Conservation (phyloP, 345 rosid genomes). For the Linum trigynum region DNA sequence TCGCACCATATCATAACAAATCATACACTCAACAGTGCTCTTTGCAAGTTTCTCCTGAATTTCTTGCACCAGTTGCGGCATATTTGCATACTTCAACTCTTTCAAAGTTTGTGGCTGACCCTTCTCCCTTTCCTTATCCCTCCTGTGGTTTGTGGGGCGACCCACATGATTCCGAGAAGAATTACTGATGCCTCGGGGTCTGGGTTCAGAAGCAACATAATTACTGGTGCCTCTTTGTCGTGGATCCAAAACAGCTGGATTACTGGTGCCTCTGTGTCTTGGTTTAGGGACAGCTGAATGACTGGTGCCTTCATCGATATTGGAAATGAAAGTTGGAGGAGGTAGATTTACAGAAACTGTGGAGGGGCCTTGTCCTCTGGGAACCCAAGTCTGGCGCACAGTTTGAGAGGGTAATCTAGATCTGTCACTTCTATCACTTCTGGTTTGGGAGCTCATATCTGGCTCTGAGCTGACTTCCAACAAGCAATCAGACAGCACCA, state of each 20-base stretch:
- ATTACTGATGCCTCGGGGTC: conserved; percentile 13
- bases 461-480: neutral
- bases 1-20: conserved; percentile 83
- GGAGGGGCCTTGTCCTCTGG: conserved; percentile 38
- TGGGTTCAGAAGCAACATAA: conserved; percentile 21
- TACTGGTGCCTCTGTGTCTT: too few species aligned
- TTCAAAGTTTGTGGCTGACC: conserved; percentile 23
- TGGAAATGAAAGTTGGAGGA: conserved; percentile 11
- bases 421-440: conserved; percentile 47
- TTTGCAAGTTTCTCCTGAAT: conserved; percentile 74
- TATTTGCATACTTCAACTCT: conserved; percentile 37
- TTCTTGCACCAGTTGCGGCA: conserved; percentile 90
- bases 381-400: conserved; percentile 65
- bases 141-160: conserved; percentile 32
- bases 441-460: conserved; percentile 50
- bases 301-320: conserved; percentile 12
- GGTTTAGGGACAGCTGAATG: neutral
- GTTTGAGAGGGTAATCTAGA: conserved; percentile 27
- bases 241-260: too few species aligned
- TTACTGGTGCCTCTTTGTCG: too few species aligned
- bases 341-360: conserved; percentile 15
- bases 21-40: conserved; percentile 85
- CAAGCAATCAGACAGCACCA: neutral
- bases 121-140: conserved; percentile 28
- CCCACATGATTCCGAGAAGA: conserved; percentile 23